Evolutionary conservation across 148 eudicot genomes (phyloP).

Genomic region (Amaranthus palmeri): DNA sequence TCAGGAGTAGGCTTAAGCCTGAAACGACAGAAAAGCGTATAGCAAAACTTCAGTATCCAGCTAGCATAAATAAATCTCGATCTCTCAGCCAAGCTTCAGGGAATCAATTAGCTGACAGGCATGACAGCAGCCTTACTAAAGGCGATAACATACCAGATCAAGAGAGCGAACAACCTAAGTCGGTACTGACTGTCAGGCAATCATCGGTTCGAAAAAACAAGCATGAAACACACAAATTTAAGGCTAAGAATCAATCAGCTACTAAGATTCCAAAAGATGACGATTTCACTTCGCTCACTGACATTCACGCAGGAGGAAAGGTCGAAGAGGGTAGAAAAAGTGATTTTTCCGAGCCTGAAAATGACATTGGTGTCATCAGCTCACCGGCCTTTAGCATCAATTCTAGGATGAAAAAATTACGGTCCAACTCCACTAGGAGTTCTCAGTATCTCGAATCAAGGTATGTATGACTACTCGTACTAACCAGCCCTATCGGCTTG

Average conservation of each 20-base stretch:
- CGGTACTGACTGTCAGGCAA: conserved; percentile 49
- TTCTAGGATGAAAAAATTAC: conserved; percentile 38
- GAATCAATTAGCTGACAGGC: conserved; percentile 17
- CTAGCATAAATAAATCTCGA: conserved; percentile 48
- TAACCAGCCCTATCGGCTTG: not conserved
- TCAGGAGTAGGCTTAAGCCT: conserved; percentile 52
- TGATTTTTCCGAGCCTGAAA: conserved; percentile 69
- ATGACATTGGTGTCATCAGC: conserved; percentile 44
- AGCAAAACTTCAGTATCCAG: conserved; percentile 44
- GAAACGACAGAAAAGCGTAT: conserved; percentile 47
- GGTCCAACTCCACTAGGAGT: conserved; percentile 41
- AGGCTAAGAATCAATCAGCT: conserved; percentile 44
- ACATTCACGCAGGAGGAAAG: conserved; percentile 27
- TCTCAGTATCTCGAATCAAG: conserved; percentile 74
- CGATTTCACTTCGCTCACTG: conserved; percentile 33
- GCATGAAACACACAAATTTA: conserved; percentile 43
- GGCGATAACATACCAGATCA: conserved; percentile 33
- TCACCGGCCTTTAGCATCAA: conserved; percentile 31
- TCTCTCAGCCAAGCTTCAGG: conserved; percentile 31
- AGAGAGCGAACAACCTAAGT: conserved; percentile 58
- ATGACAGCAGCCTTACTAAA: conserved; percentile 8
- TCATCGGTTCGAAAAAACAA: conserved; percentile 51
- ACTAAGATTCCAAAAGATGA: conserved; percentile 41
- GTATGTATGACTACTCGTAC: conserved; percentile 38
- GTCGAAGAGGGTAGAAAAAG: conserved; percentile 51